Evolutionary conservation across 1,139 yeast genomes (phyloP).

Genomic region (Geotrichum reessii): DNA sequence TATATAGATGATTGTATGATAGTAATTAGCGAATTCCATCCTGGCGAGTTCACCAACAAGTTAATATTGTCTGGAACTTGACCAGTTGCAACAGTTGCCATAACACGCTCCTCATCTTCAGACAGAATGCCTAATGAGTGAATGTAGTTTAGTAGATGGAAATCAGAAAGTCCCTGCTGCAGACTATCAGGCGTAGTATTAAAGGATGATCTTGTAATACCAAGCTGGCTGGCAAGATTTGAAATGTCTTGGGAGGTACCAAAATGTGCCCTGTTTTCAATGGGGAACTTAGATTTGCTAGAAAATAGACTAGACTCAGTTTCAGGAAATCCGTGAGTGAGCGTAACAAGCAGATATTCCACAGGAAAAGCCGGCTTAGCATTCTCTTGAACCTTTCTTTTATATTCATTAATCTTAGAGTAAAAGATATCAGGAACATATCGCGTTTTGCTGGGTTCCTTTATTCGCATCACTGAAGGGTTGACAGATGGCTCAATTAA

Average conservation of each 20-base stretch:
- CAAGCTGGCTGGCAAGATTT: constrained; percentile 47
- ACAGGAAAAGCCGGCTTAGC: constrained; percentile 97
- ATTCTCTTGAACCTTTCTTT: constrained; percentile 74
- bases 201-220: constrained; percentile 37
- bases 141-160: constrained; percentile 66
- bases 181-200: constrained; percentile 24
- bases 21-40: constrained; percentile 71
- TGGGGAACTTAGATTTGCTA: constrained; percentile 48
- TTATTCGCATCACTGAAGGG: constrained; percentile 81
- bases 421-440: constrained; percentile 94
- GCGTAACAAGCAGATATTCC: constrained; percentile 79
- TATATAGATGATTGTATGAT: constrained; percentile 34
- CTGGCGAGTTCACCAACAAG: constrained; percentile 56
- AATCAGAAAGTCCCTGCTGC: constrained; percentile 47
- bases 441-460: constrained; percentile 60
- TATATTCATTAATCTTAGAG: constrained; percentile 80
- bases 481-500: constrained; percentile 83
- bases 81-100: constrained; percentile 15
- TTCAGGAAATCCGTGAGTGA: constrained; percentile 89
- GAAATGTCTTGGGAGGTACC: constrained; percentile 67
- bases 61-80: constrained; percentile 41
- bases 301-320: constrained; percentile 46
- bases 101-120: constrained; percentile 43
- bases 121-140: constrained; percentile 46
- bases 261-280: constrained; percentile 71